These are phyloP conservation scores for Iris pallida DNA, from an alignment of 116 monocot genomes.

Conservation along the genomic window DNA sequence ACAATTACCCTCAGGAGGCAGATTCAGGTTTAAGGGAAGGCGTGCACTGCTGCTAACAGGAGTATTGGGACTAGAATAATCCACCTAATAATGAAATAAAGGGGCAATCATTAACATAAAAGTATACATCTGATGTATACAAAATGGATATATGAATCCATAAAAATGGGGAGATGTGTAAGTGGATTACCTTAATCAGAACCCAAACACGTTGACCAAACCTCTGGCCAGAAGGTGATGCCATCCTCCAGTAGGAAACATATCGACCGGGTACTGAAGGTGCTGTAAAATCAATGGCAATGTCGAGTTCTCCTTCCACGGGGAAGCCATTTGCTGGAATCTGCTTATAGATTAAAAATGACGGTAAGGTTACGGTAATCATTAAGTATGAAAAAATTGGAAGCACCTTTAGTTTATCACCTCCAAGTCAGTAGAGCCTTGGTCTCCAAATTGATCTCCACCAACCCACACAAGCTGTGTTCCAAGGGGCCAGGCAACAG, in stretches of 20 bases:
- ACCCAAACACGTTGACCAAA: conserved; percentile 93
- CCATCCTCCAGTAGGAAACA: conserved; percentile 78
- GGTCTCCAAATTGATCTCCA: conserved; percentile 52
- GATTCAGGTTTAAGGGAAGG: conserved; percentile 35
- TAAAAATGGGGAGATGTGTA: too few relatives aligned
- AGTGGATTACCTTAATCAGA: conserved; percentile 43
- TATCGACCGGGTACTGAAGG: conserved; percentile 61
- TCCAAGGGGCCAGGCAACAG: conserved; percentile 58
- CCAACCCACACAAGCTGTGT: conserved; percentile 83
- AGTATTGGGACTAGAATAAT: conserved; percentile 18
- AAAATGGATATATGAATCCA: too few relatives aligned
- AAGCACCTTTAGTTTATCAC: conserved; percentile 18
- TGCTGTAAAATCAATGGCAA: conserved; percentile 65
- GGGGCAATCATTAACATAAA: not conserved
- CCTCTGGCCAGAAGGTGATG: conserved; percentile 57
- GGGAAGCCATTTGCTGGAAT: conserved; percentile 47
- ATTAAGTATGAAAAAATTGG: too few relatives aligned
- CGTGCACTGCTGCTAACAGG: not conserved
- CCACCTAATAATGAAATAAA: conserved; percentile 46
- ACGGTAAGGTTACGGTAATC: conserved; percentile 32
- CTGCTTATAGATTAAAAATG: conserved; percentile 72
- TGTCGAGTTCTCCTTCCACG: conserved; percentile 52
- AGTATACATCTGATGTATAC: too few relatives aligned
- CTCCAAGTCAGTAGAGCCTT: conserved; percentile 36
- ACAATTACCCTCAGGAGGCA: conserved; percentile 30